Percentiles rank a stretch among this genome's conserved stretches.
Evolutionary conservation across 2,329 filamentous ascomycete species (phyloP).

Genomic region (Hawksworthiomyces lignivorus): DNA sequence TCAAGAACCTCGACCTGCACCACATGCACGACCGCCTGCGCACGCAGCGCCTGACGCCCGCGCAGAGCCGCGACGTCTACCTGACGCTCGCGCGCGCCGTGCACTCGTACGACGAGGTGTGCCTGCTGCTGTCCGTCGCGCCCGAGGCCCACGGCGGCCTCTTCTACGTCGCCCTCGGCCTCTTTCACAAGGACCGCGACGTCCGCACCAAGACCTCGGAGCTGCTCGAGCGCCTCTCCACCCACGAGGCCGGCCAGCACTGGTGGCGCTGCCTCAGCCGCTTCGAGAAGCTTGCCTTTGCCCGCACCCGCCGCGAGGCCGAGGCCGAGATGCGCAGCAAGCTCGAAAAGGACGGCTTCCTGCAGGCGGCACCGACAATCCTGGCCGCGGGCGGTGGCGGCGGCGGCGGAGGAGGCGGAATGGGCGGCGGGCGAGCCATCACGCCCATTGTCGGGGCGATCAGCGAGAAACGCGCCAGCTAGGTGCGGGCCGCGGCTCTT

Average conservation of each 20-base stretch:
- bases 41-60: slow-evolving; percentile 66
- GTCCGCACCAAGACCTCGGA: slow-evolving; percentile 72
- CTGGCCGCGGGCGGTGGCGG: background rate
- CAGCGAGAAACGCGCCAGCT: slow-evolving; percentile 42
- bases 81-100: slow-evolving; percentile 68
- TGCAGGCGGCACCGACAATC: slow-evolving; percentile 21
- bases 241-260: slow-evolving; percentile 85
- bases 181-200: slow-evolving; percentile 81
- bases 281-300: slow-evolving; percentile 82
- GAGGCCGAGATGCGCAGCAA: slow-evolving; percentile 44
- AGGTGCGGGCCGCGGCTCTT: slow-evolving; percentile 11
- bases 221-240: slow-evolving; percentile 71
- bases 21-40: slow-evolving; percentile 90
- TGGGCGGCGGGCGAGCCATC: slow-evolving; percentile 1
- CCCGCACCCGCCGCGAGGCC: slow-evolving; percentile 63
- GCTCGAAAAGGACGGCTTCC: slow-evolving; percentile 37
- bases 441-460: background rate
- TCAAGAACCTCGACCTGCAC: slow-evolving; percentile 77
- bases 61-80: slow-evolving; percentile 78
- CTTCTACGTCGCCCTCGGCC: slow-evolving; percentile 82
- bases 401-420: background rate
- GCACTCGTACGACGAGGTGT: slow-evolving; percentile 76
- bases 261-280: slow-evolving; percentile 84
- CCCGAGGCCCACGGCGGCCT: slow-evolving; percentile 81
- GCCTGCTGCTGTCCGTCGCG: slow-evolving; percentile 71